phyloP scores from a whole-genome alignment of 176 grass and related monocot species.

The Carex pumila region DNA sequence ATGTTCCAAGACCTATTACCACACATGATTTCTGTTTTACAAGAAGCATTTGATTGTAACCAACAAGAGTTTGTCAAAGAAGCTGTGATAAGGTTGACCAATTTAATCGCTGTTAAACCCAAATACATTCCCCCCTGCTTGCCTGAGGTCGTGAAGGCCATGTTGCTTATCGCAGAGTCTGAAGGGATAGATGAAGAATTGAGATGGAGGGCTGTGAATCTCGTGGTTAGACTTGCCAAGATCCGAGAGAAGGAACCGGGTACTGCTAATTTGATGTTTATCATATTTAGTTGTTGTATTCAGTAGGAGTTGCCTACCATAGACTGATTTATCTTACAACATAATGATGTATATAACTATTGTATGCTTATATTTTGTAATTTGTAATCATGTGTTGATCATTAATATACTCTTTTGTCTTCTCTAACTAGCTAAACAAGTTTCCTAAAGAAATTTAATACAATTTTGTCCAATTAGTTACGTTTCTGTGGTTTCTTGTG shows the following conservation, averaged over 20 bases:
- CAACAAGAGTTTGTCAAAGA: slow-evolving; percentile 39
- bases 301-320: background rate
- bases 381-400: too few relatives aligned
- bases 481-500: too few relatives aligned
- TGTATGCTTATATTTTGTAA: background rate
- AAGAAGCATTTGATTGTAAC: slow-evolving; percentile 29
- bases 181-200: slow-evolving; percentile 58
- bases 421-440: too few relatives aligned
- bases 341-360: background rate
- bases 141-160: background rate
- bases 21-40: slow-evolving; percentile 52
- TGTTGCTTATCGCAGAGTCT: slow-evolving; percentile 36
- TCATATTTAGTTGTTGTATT: background rate
- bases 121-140: slow-evolving; percentile 37
- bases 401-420: too few relatives aligned
- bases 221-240: slow-evolving; percentile 78
- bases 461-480: too few relatives aligned
- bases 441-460: too few relatives aligned
- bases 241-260: slow-evolving; percentile 67
- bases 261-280: background rate
- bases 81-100: slow-evolving; percentile 58
- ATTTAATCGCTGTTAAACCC: slow-evolving; percentile 54
- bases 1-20: slow-evolving; percentile 74
- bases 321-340: background rate
- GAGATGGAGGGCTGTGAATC: slow-evolving; percentile 61